Conservation (phyloP, 2,329 filamentous ascomycete species). For the Colletotrichum australisinense region DNA sequence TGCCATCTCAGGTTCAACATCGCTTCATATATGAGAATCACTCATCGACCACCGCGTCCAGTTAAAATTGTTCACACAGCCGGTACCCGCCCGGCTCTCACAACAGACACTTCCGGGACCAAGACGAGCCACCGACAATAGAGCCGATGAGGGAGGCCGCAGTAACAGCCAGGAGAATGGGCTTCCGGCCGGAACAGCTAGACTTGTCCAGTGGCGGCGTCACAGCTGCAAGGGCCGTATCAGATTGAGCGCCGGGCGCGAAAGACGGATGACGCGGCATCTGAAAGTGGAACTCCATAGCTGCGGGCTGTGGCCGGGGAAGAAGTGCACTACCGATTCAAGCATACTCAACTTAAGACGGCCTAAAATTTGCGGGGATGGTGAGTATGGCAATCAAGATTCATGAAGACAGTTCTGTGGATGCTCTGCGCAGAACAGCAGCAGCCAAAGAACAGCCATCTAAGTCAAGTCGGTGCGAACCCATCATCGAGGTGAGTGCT, state of each 20-base stretch:
- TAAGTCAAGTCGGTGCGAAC: neutral
- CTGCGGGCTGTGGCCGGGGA: constrained; percentile 67
- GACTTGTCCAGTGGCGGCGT: constrained; percentile 75
- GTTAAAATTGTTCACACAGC: neutral
- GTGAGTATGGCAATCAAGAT: neutral
- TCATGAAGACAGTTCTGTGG: neutral
- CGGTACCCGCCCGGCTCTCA: neutral
- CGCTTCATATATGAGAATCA: no score
- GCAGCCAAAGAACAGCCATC: neutral
- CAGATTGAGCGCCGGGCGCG: neutral
- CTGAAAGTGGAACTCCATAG: constrained; percentile 52
- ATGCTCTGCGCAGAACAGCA: neutral
- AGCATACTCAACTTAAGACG: neutral
- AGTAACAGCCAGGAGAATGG: constrained; percentile 59
- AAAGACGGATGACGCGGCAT: neutral
- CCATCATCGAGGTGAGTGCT: neutral
- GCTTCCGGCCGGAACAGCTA: constrained; percentile 68
- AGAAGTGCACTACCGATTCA: constrained; percentile 83
- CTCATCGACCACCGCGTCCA: neutral
- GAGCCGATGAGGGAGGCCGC: constrained; percentile 65
- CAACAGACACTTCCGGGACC: neutral
- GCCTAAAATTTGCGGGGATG: no score
- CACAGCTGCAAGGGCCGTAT: neutral
- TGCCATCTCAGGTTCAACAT: no score
- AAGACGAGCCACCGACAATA: constrained; percentile 54